Evolutionary conservation across 2,329 filamentous ascomycete genomes (phyloP).

Genomic region (Cercospora nicotianae): DNA sequence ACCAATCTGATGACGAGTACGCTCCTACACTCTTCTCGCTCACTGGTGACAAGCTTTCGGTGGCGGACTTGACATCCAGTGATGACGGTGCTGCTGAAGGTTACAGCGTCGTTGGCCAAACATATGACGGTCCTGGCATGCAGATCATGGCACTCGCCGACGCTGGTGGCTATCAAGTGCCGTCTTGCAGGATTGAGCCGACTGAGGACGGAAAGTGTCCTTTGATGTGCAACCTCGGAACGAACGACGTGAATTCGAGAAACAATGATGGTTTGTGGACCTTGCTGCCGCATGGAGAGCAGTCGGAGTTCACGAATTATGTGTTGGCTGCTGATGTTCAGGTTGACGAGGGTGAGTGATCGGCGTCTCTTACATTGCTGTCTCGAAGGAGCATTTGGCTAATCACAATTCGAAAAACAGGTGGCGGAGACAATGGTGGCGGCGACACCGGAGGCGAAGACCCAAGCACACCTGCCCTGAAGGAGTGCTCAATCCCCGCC

Average conservation of each 20-base stretch:
- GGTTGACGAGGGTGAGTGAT: background rate
- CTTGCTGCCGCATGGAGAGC: background rate
- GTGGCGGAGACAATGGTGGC: background rate
- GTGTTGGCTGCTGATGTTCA: background rate
- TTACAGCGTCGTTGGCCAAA: background rate
- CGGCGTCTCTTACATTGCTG: too few species aligned
- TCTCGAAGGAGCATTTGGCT: too few species aligned
- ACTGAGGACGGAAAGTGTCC: background rate
- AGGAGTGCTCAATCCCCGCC: background rate
- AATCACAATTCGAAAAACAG: background rate
- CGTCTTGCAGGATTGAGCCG: background rate
- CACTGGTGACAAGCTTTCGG: background rate
- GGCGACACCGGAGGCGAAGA: background rate
- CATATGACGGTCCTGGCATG: background rate
- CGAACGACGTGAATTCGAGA: background rate
- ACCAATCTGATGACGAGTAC: background rate
- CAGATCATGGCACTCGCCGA: background rate
- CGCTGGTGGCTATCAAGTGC: background rate
- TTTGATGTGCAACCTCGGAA: background rate
- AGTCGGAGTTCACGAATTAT: background rate
- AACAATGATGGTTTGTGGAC: background rate
- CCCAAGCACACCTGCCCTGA: background rate
- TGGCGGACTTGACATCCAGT: background rate
- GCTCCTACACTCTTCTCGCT: background rate
- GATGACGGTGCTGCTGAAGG: background rate